phyloP scores from a whole-genome alignment of 129 eudicot species.

The Chrysanthemum makinoi region DNA sequence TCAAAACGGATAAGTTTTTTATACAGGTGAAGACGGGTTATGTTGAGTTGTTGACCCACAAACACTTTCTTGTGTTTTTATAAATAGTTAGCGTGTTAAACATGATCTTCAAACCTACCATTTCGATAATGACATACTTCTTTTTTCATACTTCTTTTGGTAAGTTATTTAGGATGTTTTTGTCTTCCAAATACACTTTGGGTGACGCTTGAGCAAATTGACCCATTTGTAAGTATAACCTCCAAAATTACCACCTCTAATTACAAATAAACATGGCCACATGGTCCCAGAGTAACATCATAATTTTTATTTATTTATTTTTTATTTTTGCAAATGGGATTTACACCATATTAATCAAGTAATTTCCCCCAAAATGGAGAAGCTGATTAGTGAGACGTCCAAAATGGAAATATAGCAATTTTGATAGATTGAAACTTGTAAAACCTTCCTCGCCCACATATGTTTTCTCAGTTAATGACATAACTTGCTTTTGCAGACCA shows the following conservation, averaged over 20 bases:
- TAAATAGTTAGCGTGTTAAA: neutral
- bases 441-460: neutral
- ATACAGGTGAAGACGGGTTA: neutral
- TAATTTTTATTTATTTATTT: neutral
- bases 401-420: slow-evolving; percentile 1
- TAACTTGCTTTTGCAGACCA: slow-evolving; percentile 54
- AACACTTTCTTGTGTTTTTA: neutral
- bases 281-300: neutral
- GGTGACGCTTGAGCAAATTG: neutral
- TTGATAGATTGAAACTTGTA: neutral
- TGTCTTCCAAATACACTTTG: neutral
- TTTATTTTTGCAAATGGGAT: neutral
- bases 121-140: neutral
- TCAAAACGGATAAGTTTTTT: neutral
- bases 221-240: neutral
- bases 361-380: neutral
- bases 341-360: neutral
- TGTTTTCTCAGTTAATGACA: neutral
- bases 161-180: slow-evolving; percentile 1
- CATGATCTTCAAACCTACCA: neutral
- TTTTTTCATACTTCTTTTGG: neutral
- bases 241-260: neutral
- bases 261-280: neutral
- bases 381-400: neutral
- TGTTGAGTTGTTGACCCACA: neutral